A percentile compares a stretch with the other conserved stretches of the same genome.
Conservation (phyloP, 2,329 filamentous ascomycete species). For the Trichophyton simii region DNA sequence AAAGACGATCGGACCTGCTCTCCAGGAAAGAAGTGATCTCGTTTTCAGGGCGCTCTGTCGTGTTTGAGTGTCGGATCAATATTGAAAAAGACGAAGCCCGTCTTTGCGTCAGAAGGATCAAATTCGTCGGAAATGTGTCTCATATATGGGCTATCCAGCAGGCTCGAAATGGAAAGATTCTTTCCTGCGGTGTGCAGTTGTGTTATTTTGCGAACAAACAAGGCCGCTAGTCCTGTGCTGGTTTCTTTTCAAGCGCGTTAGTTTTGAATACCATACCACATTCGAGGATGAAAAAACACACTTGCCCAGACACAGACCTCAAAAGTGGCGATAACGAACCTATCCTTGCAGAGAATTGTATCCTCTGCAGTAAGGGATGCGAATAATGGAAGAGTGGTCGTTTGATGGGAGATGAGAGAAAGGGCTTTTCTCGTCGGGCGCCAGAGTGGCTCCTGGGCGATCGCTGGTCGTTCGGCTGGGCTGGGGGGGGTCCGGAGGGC, state of each 20-base stretch:
- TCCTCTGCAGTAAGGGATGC: neutral
- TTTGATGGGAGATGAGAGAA: neutral
- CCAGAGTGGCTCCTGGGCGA: conserved; percentile 4
- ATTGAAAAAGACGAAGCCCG: neutral
- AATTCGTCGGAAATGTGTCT: neutral
- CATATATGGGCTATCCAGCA: neutral
- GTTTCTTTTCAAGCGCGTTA: neutral
- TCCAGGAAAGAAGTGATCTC: neutral
- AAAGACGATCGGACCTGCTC: conserved; percentile 17
- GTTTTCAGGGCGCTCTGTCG: neutral
- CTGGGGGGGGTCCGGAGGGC: conserved; percentile 2
- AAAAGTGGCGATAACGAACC: neutral
- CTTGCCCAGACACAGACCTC: neutral
- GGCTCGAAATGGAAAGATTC: neutral
- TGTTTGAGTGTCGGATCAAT: neutral
- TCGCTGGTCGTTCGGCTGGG: conserved; percentile 3
- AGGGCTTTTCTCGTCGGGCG: neutral
- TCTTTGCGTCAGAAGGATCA: neutral
- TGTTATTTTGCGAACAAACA: neutral
- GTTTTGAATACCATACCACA: neutral
- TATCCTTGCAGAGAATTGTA: conserved; percentile 1
- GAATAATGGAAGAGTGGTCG: neutral
- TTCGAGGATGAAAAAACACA: neutral
- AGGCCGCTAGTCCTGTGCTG: neutral
- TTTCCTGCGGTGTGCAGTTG: neutral